phyloP scores from a whole-genome alignment of 306 rosid species.

The Sesbania bispinosa region DNA sequence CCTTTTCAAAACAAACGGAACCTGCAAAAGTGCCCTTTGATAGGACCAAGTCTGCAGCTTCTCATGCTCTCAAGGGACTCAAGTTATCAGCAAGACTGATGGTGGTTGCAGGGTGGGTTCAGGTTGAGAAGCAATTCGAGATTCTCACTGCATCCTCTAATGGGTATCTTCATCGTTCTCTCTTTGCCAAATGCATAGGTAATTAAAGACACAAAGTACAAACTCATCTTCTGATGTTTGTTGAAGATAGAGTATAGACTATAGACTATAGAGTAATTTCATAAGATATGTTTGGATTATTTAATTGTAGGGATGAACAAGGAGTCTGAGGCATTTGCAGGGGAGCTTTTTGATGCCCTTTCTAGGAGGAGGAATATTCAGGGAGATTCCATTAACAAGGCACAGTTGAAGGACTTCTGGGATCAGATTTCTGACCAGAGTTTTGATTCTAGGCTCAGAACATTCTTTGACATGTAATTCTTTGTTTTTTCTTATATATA shows the following conservation, averaged over 20 bases:
- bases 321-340: conserved; percentile 59
- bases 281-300: neutral
- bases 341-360: conserved; percentile 57
- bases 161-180: conserved; percentile 47
- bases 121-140: conserved; percentile 49
- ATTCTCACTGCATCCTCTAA: conserved; percentile 35
- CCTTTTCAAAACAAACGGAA: conserved; percentile 24
- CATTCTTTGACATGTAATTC: conserved; percentile 70
- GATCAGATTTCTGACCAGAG: conserved; percentile 67
- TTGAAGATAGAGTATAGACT: neutral
- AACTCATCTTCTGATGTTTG: neutral
- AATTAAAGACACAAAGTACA: neutral
- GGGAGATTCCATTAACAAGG: conserved; percentile 48
- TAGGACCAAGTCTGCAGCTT: conserved; percentile 42
- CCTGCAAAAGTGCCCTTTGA: conserved; percentile 27
- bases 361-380: conserved; percentile 41
- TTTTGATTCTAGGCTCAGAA: conserved; percentile 62
- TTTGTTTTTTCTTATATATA: neutral
- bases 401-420: conserved; percentile 63
- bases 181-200: conserved; percentile 63
- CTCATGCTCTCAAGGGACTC: conserved; percentile 46
- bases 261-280: neutral
- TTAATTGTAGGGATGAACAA: conserved; percentile 56
- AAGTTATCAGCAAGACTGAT: conserved; percentile 38
- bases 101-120: conserved; percentile 43